Base-by-base conservation (phyloP, 1,284 basidiomycete species). In the Boletus semigastroideus region DNA sequence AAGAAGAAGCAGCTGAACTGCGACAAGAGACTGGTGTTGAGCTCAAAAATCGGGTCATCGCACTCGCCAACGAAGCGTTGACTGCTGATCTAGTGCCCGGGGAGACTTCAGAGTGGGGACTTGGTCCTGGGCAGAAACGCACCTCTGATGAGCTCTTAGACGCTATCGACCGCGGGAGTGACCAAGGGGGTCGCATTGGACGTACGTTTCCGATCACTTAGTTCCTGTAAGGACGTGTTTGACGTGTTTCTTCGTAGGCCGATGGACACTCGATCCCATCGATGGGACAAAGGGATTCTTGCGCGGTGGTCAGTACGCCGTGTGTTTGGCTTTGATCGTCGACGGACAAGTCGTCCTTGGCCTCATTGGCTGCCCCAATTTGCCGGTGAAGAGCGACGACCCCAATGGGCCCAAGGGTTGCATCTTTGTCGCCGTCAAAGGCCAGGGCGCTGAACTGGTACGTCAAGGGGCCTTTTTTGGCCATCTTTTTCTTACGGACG, bases 281-380 rank as follows among this genome's bases (percentile, higher is more conserved):
- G 92, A 95, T 64, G 92, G 93, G 10, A 94, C 92, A 19, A 95
- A 95, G 68, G 94, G 96, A 3, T 99, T 99, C 78, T 79, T 99
- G 40, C 86, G 96, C 20, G 94, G 94, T 12, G 95, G 92, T 51
- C 97, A 99, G 71, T 99, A 96, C 66, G 96, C 96, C 6, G 93
- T 99, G 27, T 99, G 96, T 72, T 78, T 99, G 28, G 91, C 94
- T 0, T 79, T 99, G 54, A 84, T 99, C 62, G 80, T 94, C 51
- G 86, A 98, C 61, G 83, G 91, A 0, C 69, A 86, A 52, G 92
- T 96, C 38, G 78, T 92, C 64, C 78, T 98, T 13, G 95, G 94
- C 19, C 87, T 97, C 19, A 93, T 98, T 65, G 96, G 95, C 5
- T 98, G 95, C 70, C 96, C 95, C 1, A 99, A 99, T 72, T 78